Conservation (phyloP, 352 stramenopile species). For the Phytophthora ramorum region DNA sequence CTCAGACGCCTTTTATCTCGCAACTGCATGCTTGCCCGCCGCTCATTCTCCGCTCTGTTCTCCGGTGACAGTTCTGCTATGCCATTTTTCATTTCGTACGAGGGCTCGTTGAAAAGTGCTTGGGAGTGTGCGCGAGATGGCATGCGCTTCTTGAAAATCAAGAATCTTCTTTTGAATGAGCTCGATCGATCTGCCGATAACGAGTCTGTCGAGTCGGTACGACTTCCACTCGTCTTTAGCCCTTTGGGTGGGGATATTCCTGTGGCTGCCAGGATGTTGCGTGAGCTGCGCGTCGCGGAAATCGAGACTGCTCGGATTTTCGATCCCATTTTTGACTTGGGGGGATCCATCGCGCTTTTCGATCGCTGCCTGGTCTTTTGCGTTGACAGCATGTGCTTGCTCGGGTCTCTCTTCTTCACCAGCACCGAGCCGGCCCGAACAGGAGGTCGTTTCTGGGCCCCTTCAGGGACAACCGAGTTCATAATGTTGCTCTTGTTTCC, state of each 20-base stretch:
- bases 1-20: constrained; percentile 68
- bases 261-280: constrained; percentile 18
- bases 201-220: constrained; percentile 20
- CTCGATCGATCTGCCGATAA: constrained; percentile 7
- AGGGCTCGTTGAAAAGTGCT: constrained; percentile 64
- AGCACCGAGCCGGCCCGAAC: constrained; percentile 1
- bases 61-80: constrained; percentile 63
- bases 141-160: constrained; percentile 33
- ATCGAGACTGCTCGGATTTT: constrained; percentile 26
- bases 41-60: constrained; percentile 67
- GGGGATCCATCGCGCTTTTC: constrained; percentile 25
- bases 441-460: background rate
- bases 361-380: constrained; percentile 32
- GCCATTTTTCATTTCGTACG: constrained; percentile 61
- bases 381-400: constrained; percentile 22
- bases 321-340: constrained; percentile 5
- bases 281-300: constrained; percentile 20
- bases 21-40: constrained; percentile 59
- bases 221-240: constrained; percentile 14
- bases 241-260: background rate
- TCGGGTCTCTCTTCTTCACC: constrained; percentile 30
- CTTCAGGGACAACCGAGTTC: background rate
- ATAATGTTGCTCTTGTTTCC: background rate
- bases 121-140: constrained; percentile 30
- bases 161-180: constrained; percentile 21